phyloP scores from a whole-genome alignment of 1,139 yeast genomes.

The Diutina rugosa region DNA sequence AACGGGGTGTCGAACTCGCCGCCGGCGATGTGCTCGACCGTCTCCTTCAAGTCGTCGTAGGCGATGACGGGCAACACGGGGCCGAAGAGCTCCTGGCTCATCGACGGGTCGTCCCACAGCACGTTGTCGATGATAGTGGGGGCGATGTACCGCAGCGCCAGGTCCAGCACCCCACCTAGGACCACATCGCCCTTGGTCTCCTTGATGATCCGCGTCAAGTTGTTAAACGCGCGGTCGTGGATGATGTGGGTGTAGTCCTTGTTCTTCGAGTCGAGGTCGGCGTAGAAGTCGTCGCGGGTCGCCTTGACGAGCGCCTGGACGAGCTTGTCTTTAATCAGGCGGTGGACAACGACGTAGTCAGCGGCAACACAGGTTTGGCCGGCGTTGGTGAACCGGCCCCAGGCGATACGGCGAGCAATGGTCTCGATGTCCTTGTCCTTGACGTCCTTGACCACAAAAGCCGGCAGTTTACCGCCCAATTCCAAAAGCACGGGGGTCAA shows the following conservation, averaged over 20 bases:
- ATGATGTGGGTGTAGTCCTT: conserved; percentile 47
- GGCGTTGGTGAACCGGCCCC: conserved; percentile 70
- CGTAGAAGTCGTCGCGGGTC: conserved; percentile 30
- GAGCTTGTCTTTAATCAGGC: conserved; percentile 32
- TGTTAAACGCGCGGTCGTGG: conserved; percentile 43
- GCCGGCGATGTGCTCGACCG: conserved; percentile 32
- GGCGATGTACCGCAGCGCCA: conserved; percentile 39
- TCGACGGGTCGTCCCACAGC: conserved; percentile 51
- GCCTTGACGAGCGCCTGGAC: conserved; percentile 29
- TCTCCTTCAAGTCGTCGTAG: conserved; percentile 35
- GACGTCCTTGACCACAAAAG: conserved; percentile 44
- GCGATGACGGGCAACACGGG: conserved; percentile 70
- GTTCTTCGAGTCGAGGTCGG: conserved; percentile 19
- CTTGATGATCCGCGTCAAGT: conserved; percentile 32
- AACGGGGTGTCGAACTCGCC: conserved; percentile 69
- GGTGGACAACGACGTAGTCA: conserved; percentile 66
- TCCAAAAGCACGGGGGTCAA: conserved; percentile 76
- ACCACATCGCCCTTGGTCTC: conserved; percentile 45
- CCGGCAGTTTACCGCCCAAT: conserved; percentile 92
- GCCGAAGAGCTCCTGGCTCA: conserved; percentile 75
- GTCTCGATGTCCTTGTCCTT: conserved; percentile 29
- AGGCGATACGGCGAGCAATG: conserved; percentile 55
- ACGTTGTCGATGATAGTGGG: conserved; percentile 68
- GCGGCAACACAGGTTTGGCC: conserved; percentile 91
- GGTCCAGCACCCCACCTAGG: conserved; percentile 40